These are phyloP conservation scores for Fusarium sublunatum DNA, from an alignment of 2,329 filamentous ascomycete genomes.

Conservation along the genomic window DNA sequence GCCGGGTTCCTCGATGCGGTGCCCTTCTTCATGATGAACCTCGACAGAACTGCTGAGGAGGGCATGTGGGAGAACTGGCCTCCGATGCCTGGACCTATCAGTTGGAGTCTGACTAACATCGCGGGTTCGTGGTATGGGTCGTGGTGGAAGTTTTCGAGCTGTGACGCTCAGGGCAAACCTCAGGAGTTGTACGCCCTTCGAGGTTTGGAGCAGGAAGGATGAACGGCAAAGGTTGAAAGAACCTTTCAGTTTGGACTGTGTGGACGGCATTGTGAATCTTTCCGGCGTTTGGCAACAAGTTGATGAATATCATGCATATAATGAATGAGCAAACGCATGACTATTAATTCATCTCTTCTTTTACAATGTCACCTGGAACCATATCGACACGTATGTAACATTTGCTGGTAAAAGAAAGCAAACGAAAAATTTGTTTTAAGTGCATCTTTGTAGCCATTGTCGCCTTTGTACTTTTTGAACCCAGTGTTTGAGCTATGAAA, in stretches of 20 bases:
- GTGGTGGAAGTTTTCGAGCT: constrained; percentile 75
- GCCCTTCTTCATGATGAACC: constrained; percentile 72
- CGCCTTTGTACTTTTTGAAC: too few species aligned
- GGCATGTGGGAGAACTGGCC: constrained; percentile 72
- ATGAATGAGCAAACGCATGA: not conserved
- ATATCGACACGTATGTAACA: too few species aligned
- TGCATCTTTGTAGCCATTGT: not conserved
- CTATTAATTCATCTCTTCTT: not conserved
- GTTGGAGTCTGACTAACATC: constrained; percentile 69
- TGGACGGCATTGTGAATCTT: not conserved
- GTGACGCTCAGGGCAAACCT: constrained; percentile 63
- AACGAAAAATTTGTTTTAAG: not conserved
- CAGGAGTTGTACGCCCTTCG: constrained; percentile 64
- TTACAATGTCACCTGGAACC: not conserved
- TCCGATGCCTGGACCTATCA: constrained; percentile 69
- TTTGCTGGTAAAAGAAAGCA: not conserved
- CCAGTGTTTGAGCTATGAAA: not conserved
- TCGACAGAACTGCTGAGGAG: constrained; percentile 69
- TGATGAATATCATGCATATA: not conserved
- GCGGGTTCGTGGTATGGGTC: constrained; percentile 66
- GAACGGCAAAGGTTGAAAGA: not conserved
- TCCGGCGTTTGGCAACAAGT: constrained; percentile 9
- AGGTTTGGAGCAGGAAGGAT: constrained; percentile 16
- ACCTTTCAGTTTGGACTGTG: not conserved
- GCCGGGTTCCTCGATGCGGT: constrained; percentile 69